These are phyloP conservation scores for Penicillium nucicola DNA, from an alignment of 495 filamentous ascomycete species.

Conservation along the genomic window DNA sequence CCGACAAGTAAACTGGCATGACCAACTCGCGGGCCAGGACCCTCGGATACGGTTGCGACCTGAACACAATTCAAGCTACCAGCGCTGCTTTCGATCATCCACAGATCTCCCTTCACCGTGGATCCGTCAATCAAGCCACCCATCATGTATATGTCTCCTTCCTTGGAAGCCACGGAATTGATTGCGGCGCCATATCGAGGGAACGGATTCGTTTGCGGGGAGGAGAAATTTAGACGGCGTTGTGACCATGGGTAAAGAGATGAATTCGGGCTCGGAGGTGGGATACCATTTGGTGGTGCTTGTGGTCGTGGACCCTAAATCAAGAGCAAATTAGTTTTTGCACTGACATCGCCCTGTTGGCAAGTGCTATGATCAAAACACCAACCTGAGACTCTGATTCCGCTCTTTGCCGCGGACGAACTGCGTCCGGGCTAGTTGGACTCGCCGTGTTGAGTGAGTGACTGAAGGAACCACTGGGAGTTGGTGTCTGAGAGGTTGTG, in stretches of 20 bases:
- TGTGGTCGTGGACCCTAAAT: slow-evolving; percentile 32
- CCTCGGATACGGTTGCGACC: slow-evolving; percentile 85
- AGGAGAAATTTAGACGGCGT: slow-evolving; percentile 78
- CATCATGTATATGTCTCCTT: slow-evolving; percentile 98
- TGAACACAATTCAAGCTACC: slow-evolving; percentile 88
- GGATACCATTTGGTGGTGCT: slow-evolving; percentile 31
- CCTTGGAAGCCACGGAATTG: slow-evolving; percentile 88
- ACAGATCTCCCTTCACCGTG: slow-evolving; percentile 93
- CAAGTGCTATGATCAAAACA: slow-evolving; percentile 3
- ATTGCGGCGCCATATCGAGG: slow-evolving; percentile 96
- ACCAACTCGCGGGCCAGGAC: slow-evolving; percentile 91
- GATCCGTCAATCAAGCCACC: slow-evolving; percentile 91
- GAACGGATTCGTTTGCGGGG: slow-evolving; percentile 82
- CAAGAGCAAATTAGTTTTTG: background rate
- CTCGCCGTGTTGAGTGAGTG: slow-evolving; percentile 59
- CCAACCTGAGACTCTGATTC: slow-evolving; percentile 52
- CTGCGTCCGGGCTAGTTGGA: slow-evolving; percentile 50
- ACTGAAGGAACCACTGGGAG: slow-evolving; percentile 62
- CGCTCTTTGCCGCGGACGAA: slow-evolving; percentile 45
- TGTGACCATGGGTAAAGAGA: slow-evolving; percentile 96
- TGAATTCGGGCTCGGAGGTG: slow-evolving; percentile 44
- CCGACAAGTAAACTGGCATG: slow-evolving; percentile 93
- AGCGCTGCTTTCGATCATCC: slow-evolving; percentile 89
- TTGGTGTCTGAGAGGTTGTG: slow-evolving; percentile 47
- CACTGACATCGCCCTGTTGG: background rate